phyloP scores from a whole-genome alignment of 805 yeast species.

The Candida loeiensis region DNA sequence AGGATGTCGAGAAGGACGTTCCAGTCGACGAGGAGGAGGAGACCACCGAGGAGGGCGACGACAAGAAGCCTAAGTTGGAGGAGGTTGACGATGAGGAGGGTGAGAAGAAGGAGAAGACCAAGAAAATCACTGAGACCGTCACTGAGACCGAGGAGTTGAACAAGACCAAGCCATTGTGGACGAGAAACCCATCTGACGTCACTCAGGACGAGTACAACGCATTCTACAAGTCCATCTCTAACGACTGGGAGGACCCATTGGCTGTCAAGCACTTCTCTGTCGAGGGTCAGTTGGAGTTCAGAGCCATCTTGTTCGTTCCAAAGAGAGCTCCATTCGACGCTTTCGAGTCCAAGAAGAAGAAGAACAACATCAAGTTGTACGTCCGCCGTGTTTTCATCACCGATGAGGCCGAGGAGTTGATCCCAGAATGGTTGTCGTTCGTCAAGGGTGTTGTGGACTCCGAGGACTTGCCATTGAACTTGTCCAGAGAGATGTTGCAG shows the following conservation, averaged over 20 bases:
- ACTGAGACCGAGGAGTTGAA: constrained; percentile 97
- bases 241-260: constrained; percentile 99
- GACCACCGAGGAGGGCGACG: constrained; percentile 44
- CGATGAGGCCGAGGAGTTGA: constrained; percentile 98
- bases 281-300: constrained; percentile 99
- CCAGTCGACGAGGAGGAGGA: constrained; percentile 74
- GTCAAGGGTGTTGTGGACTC: constrained; percentile 99
- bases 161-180: constrained; percentile 99
- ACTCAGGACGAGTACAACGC: constrained; percentile 98
- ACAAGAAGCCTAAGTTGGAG: constrained; percentile 69
- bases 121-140: constrained; percentile 88
- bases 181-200: constrained; percentile 97
- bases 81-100: constrained; percentile 68
- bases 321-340: constrained; percentile 99
- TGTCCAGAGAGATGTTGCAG: constrained; percentile 99
- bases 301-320: constrained; percentile 95
- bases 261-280: constrained; percentile 99
- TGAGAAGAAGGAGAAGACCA: constrained; percentile 69
- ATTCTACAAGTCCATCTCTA: constrained; percentile 97
- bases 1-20: constrained; percentile 98
- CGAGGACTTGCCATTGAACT: constrained; percentile 98
- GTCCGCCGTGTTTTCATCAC: constrained; percentile 99
- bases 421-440: constrained; percentile 98
- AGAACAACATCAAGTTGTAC: constrained; percentile 95
- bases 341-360: constrained; percentile 98